Evolutionary conservation across 1,139 yeast genomes (phyloP).

Genomic region (Yamadazyma diospyri): DNA sequence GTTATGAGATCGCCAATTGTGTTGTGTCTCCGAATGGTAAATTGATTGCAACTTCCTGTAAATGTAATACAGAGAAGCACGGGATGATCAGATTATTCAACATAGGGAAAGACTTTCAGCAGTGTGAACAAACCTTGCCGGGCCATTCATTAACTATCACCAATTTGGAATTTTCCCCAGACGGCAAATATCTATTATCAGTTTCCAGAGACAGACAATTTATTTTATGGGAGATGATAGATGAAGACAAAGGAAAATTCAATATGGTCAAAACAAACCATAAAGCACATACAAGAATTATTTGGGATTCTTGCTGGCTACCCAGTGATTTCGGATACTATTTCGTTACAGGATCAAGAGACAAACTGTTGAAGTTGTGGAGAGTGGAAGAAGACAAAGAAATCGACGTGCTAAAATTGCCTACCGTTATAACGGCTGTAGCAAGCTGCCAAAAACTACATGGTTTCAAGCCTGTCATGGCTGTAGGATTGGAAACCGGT

Average conservation of each 20-base stretch:
- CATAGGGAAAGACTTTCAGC: constrained; percentile 44
- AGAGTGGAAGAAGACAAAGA: constrained; percentile 26
- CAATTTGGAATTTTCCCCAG: constrained; percentile 70
- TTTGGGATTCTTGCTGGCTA: constrained; percentile 94
- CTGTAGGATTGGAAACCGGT: constrained; percentile 74
- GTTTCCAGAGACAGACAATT: constrained; percentile 91
- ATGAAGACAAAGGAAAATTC: constrained; percentile 38
- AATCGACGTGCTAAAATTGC: constrained; percentile 35
- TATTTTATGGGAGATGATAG: constrained; percentile 64
- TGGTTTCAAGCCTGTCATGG: constrained; percentile 34
- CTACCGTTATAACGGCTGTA: constrained; percentile 69
- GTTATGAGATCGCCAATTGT: constrained; percentile 84
- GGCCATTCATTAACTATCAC: constrained; percentile 85
- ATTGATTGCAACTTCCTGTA: constrained; percentile 85
- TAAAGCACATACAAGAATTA: constrained; percentile 86
- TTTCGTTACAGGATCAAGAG: constrained; percentile 87
- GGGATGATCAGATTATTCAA: constrained; percentile 81
- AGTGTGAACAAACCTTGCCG: constrained; percentile 37
- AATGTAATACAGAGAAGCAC: constrained; percentile 78
- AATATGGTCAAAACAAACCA: constrained; percentile 43
- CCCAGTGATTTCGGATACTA: constrained; percentile 33
- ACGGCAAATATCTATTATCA: constrained; percentile 64
- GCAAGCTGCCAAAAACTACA: constrained; percentile 42
- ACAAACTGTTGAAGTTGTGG: constrained; percentile 79
- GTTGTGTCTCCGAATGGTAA: constrained; percentile 66